Base-by-base conservation (phyloP, 2,329 filamentous ascomycete genomes). In the Fusarium abutilonis region DNA sequence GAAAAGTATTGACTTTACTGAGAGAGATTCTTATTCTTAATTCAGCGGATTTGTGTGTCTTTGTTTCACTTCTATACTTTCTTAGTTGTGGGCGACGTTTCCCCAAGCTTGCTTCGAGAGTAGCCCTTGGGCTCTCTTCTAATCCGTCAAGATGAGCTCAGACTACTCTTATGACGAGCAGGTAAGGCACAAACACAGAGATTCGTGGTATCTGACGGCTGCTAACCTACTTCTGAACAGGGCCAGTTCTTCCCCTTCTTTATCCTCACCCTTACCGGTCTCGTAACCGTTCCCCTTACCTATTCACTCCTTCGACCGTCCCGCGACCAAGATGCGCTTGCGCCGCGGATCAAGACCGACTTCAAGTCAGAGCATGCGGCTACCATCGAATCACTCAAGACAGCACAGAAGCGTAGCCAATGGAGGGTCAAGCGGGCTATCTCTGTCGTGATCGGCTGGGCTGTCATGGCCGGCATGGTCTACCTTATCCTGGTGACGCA, bases 241-340 rank as follows among this genome's bases (percentile, higher is more conserved):
- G 93, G 93, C 71, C 92, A 97, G 86, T 97, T 97, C 83, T 99
- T 97, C 83, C 95, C 96, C 69, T 97, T 96, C 86, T 99, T 99
- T 83, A 89, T 98, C 79, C 88, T 97, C 75, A 97, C 93, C 39
- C 84, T 98, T 72, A 88, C 90, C 63, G 88, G 89, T 73, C 87
- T 99, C 68, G 85, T 97, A 78, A 97, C 95, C 31, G 80, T 97
- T 56, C 93, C 94, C 61, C 84, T 96, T 72, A 96, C 94, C 71
- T 97, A 96, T 79, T 91, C 88, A 66, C 87, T 97, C 69, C 83
- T 97, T 72, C 90, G 89, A 74, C 88, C 92, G 40, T 90, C 86
- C 76, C 91, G 81, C 66, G 81, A 93, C 71, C 86, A 92, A 65
- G 89, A 93, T 74, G 90, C 88, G 67, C 90, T 91, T 57, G 93